These are phyloP conservation scores for Boletus tylopilopsis DNA, from an alignment of 768 basidiomycete species.

Conservation along the genomic window DNA sequence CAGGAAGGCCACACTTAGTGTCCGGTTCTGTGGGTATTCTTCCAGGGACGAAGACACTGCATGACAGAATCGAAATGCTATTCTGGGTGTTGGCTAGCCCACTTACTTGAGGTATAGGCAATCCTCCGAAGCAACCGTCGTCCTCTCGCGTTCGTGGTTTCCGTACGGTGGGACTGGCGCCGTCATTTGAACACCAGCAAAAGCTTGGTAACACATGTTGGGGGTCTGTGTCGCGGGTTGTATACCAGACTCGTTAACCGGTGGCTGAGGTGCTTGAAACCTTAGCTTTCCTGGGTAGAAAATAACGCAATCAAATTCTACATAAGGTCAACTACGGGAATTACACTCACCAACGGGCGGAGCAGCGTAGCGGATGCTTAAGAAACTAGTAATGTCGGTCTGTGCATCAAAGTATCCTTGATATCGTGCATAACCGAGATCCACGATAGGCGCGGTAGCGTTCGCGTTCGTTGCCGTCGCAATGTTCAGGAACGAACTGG, in stretches of 20 bases:
- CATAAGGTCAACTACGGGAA: background rate
- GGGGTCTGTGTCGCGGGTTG: constrained; percentile 29
- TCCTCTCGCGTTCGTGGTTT: constrained; percentile 6
- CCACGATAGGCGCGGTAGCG: constrained; percentile 14
- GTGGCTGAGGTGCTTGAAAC: constrained; percentile 29
- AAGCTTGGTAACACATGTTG: constrained; percentile 22
- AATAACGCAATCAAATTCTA: background rate
- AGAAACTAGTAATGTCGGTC: constrained; percentile 21
- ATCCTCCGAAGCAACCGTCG: constrained; percentile 25
- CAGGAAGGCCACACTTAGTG: constrained; percentile 20
- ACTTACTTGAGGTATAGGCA: constrained; percentile 27
- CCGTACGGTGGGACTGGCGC: constrained; percentile 2
- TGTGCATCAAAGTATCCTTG: constrained; percentile 24
- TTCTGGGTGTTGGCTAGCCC: too few relatives aligned
- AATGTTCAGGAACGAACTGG: background rate
- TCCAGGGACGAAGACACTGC: constrained; percentile 15
- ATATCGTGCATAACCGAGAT: constrained; percentile 31
- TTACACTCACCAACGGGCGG: constrained; percentile 39
- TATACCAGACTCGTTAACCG: constrained; percentile 10
- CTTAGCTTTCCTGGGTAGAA: constrained; percentile 17
- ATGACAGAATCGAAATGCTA: background rate
- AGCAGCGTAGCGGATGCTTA: constrained; percentile 43
- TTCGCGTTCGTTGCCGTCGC: background rate
- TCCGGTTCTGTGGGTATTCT: background rate
- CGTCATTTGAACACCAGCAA: constrained; percentile 3